A percentile compares a stretch with the other conserved stretches of the same genome.
phyloP scores from a whole-genome alignment of 805 yeast species.

The Nakazawaea molendinolei region DNA sequence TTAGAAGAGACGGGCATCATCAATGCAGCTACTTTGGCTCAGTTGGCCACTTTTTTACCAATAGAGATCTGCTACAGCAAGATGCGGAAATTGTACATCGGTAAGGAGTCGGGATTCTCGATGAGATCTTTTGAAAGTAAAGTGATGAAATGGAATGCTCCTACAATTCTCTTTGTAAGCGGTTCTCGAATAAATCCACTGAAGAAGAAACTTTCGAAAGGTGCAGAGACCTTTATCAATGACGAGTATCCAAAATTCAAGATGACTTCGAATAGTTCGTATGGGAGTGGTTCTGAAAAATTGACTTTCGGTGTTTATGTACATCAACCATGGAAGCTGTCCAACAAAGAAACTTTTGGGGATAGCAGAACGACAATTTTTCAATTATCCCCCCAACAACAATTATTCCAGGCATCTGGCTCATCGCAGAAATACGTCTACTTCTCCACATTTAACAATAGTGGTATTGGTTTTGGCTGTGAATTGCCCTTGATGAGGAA shows the following conservation, averaged over 20 bases:
- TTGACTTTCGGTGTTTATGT: slow-evolving; percentile 61
- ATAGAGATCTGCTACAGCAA: slow-evolving; percentile 36
- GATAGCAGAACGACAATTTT: slow-evolving; percentile 49
- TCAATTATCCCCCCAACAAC: slow-evolving; percentile 62
- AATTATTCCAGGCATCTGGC: slow-evolving; percentile 36
- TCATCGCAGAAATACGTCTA: slow-evolving; percentile 38
- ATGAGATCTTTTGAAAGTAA: slow-evolving; percentile 81
- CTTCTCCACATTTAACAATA: slow-evolving; percentile 58
- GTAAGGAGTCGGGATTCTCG: slow-evolving; percentile 77
- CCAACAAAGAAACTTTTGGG: slow-evolving; percentile 72
- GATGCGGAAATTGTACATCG: slow-evolving; percentile 59
- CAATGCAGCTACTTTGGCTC: slow-evolving; percentile 28
- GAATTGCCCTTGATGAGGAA: slow-evolving; percentile 52
- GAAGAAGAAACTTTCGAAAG: slow-evolving; percentile 29
- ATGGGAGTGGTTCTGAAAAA: slow-evolving; percentile 22
- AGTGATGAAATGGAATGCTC: slow-evolving; percentile 86
- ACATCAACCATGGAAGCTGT: slow-evolving; percentile 68
- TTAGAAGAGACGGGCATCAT: slow-evolving; percentile 30
- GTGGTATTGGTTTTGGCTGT: slow-evolving; percentile 81
- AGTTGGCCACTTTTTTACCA: slow-evolving; percentile 30
- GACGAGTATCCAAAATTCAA: slow-evolving; percentile 39
- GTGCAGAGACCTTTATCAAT: slow-evolving; percentile 43
- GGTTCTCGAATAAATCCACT: slow-evolving; percentile 47
- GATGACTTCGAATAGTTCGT: background rate
- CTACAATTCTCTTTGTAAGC: slow-evolving; percentile 62